phyloP scores from a whole-genome alignment of 2,329 filamentous ascomycete species.

The Fonsecaea multimorphosa region DNA sequence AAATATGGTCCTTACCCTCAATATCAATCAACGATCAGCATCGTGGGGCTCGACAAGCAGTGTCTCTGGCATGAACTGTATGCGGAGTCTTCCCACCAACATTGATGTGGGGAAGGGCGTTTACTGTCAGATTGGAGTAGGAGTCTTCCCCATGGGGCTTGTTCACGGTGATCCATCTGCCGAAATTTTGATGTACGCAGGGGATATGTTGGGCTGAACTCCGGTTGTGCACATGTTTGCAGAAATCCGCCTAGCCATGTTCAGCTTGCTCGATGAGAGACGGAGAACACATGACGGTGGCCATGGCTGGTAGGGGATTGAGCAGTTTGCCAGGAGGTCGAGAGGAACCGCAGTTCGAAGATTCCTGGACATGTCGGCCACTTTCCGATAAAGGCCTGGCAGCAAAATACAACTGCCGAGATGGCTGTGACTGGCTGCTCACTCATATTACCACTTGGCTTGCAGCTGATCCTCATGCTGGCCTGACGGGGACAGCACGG shows the following conservation, averaged over 20 bases:
- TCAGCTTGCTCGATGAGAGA: neutral
- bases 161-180: slow-evolving; percentile 14
- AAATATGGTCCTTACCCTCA: neutral
- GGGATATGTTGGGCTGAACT: neutral
- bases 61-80: neutral
- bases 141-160: slow-evolving; percentile 20
- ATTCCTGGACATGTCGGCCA: slow-evolving; percentile 13
- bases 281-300: neutral
- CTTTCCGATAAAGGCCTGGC: slow-evolving; percentile 11
- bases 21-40: slow-evolving; percentile 8
- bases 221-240: neutral
- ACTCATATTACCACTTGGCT: neutral
- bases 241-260: neutral
- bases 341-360: neutral
- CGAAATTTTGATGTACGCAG: slow-evolving; percentile 4
- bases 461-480: neutral
- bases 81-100: slow-evolving; percentile 20
- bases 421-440: slow-evolving; percentile 4
- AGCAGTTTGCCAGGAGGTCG: neutral
- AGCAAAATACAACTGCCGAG: slow-evolving; percentile 20
- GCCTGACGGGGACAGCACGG: neutral
- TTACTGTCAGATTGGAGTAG: slow-evolving; percentile 15
- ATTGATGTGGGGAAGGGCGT: slow-evolving; percentile 18
- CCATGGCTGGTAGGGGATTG: neutral
- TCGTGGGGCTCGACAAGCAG: slow-evolving; percentile 12